phyloP scores from a whole-genome alignment of 176 grass and related monocot species.

The Rhipidocladum racemiflorum region DNA sequence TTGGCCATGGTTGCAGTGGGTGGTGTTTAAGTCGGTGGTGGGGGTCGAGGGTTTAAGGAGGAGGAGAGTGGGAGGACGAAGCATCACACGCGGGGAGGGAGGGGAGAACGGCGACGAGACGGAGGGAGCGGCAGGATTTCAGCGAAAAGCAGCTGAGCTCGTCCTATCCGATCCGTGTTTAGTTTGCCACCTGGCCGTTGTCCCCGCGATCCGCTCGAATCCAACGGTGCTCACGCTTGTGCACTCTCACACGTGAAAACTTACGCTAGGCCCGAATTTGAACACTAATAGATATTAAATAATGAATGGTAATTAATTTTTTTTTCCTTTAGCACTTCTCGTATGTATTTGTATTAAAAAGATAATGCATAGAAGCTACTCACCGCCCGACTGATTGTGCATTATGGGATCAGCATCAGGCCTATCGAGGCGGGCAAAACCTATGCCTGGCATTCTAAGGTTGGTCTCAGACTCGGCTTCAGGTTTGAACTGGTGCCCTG shows the following conservation, averaged over 20 bases:
- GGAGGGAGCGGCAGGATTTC: slow-evolving; percentile 16
- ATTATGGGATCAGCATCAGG: too few relatives aligned
- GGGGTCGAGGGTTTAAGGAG: slow-evolving; percentile 40
- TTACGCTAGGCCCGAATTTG: too few relatives aligned
- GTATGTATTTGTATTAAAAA: too few relatives aligned
- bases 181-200: neutral
- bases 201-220: neutral
- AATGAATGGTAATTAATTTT: too few relatives aligned
- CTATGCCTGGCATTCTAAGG: too few relatives aligned
- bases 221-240: neutral
- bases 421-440: too few relatives aligned
- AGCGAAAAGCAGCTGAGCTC: neutral
- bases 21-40: neutral
- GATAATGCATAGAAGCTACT: too few relatives aligned
- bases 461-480: too few relatives aligned
- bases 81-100: slow-evolving; percentile 24
- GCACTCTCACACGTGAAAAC: too few relatives aligned
- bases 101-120: neutral
- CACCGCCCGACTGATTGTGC: too few relatives aligned
- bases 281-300: too few relatives aligned
- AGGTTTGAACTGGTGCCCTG: neutral
- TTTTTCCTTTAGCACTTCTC: too few relatives aligned
- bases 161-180: slow-evolving; percentile 25
- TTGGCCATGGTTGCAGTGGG: slow-evolving; percentile 7
- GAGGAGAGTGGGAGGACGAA: slow-evolving; percentile 39